Percentiles rank a stretch among this genome's conserved stretches.
Conservation (phyloP, 176 grass and related monocot genomes). For the Typha latifolia region DNA sequence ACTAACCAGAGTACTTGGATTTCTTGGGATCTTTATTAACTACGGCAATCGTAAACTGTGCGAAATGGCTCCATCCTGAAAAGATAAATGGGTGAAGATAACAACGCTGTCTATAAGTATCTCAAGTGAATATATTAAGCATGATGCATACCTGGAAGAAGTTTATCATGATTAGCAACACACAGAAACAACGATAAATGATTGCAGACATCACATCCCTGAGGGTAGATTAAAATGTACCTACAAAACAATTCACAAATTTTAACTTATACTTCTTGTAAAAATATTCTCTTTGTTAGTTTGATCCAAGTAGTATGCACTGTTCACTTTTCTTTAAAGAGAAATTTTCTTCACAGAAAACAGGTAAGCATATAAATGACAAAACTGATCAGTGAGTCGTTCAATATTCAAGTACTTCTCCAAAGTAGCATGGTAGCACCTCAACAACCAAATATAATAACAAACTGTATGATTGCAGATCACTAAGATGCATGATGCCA, state of each 20-base stretch:
- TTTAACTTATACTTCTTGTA: not conserved
- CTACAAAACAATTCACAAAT: conserved; percentile 42
- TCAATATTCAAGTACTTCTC: too few relatives aligned
- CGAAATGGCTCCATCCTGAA: conserved; percentile 97
- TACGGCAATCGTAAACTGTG: conserved; percentile 98
- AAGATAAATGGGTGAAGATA: conserved; percentile 17
- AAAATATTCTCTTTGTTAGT: not conserved
- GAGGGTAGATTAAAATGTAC: conserved; percentile 99
- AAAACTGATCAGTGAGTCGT: too few relatives aligned
- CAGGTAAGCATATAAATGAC: too few relatives aligned
- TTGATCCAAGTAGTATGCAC: not conserved
- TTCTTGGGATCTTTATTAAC: conserved; percentile 99
- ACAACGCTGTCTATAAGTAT: conserved; percentile 5
- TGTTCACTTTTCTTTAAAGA: not conserved
- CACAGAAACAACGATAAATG: conserved; percentile 98
- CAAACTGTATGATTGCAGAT: too few relatives aligned
- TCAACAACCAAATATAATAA: too few relatives aligned
- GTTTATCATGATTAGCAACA: conserved; percentile 96
- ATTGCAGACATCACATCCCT: conserved; percentile 97
- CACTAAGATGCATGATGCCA: too few relatives aligned
- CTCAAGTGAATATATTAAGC: conserved; percentile 9
- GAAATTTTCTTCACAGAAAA: too few relatives aligned
- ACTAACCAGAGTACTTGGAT: conserved; percentile 98
- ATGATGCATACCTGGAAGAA: conserved; percentile 73
- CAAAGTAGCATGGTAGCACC: too few relatives aligned